Evolutionary conservation across 2,329 filamentous ascomycete species (phyloP).

Genomic region (Aureobasidium pullulans): DNA sequence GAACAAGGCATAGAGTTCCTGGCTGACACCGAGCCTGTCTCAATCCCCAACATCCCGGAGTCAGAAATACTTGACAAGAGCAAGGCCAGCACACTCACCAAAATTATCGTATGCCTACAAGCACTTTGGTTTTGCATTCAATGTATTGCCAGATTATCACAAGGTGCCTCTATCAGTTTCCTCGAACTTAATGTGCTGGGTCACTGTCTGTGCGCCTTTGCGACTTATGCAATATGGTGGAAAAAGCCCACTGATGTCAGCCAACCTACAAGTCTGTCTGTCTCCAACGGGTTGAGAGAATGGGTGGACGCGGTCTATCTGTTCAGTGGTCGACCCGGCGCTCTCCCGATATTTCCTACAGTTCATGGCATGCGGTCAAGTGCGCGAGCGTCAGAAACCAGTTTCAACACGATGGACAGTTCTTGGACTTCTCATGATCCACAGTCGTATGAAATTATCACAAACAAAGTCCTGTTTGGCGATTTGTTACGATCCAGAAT

Average conservation of each 20-base stretch:
- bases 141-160: slow-evolving; percentile 16
- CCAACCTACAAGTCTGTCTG: not conserved
- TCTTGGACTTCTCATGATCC: too few species aligned
- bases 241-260: slow-evolving; percentile 20
- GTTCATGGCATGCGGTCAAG: too few species aligned
- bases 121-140: slow-evolving; percentile 20
- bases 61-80: slow-evolving; percentile 16
- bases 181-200: slow-evolving; percentile 21
- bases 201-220: slow-evolving; percentile 19
- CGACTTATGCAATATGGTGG: slow-evolving; percentile 21
- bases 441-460: too few species aligned
- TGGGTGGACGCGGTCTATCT: too few species aligned
- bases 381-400: too few species aligned
- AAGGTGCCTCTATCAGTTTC: slow-evolving; percentile 17
- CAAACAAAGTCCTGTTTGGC: too few species aligned
- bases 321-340: too few species aligned
- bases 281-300: too few species aligned
- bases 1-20: not conserved
- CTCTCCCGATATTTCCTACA: too few species aligned
- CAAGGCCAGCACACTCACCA: slow-evolving; percentile 17
- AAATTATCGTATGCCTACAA: slow-evolving; percentile 16
- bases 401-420: too few species aligned
- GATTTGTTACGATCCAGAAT: too few species aligned
- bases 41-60: not conserved
- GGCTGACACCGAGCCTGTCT: not conserved